Evolutionary conservation across 208 protist species (phyloP).

Genomic region (Acanthamoeba rhysodes): DNA sequence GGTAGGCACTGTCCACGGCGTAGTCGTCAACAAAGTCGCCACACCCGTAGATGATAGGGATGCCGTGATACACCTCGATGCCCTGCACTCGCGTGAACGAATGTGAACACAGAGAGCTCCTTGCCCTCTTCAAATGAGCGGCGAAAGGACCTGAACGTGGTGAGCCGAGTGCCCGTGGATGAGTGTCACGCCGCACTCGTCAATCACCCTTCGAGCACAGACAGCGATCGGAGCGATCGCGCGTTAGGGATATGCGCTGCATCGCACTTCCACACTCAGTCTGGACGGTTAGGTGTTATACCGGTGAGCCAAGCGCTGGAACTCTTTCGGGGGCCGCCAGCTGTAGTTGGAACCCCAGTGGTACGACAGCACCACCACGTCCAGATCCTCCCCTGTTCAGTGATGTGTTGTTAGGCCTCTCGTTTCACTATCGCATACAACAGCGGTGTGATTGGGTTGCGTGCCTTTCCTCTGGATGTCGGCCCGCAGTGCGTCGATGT

Average conservation of each 20-base stretch:
- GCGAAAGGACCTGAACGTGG: neutral
- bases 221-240: neutral
- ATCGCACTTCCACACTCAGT: neutral
- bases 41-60: conserved; percentile 31
- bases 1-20: conserved; percentile 11
- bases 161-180: conserved; percentile 50
- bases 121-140: neutral
- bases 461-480: neutral
- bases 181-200: conserved; percentile 12
- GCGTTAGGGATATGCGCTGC: neutral
- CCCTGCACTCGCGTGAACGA: neutral
- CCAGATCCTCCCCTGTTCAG: neutral
- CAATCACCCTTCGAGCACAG: neutral
- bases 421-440: neutral
- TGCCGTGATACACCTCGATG: neutral
- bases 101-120: neutral
- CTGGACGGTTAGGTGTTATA: neutral
- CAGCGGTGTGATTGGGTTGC: neutral
- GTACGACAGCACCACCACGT: conserved; percentile 3
- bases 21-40: conserved; percentile 57
- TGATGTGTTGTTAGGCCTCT: neutral
- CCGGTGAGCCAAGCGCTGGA: neutral
- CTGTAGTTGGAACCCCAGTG: conserved; percentile 45
- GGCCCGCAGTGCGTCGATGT: neutral
- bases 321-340: neutral